A percentile compares a stretch with the other conserved stretches of the same genome.
Conservation (phyloP, 306 rosid species). For the Glycine tomentella region DNA sequence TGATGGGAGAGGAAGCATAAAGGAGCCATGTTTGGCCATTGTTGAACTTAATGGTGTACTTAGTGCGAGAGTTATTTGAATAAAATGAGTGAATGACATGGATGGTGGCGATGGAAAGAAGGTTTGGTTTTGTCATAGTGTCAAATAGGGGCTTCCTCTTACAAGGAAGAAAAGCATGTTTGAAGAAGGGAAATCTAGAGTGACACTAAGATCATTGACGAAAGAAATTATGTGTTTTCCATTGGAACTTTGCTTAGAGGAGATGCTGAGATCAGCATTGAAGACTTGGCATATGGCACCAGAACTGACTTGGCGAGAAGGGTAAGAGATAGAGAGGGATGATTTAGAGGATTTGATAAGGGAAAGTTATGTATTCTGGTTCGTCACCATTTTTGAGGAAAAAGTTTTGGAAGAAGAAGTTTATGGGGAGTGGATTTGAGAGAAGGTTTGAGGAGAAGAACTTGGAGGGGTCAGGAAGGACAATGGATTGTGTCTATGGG, state of each 20-base stretch:
- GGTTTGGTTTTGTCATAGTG: slow-evolving; percentile 55
- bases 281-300: slow-evolving; percentile 62
- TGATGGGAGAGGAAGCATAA: no score
- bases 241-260: slow-evolving; percentile 41
- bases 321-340: slow-evolving; percentile 73
- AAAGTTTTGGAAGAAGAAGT: slow-evolving; percentile 52
- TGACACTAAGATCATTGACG: slow-evolving; percentile 71
- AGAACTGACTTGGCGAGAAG: slow-evolving; percentile 55
- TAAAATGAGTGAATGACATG: slow-evolving; percentile 56
- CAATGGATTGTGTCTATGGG: slow-evolving; percentile 58
- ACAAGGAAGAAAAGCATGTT: slow-evolving; percentile 68
- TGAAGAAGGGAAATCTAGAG: slow-evolving; percentile 74
- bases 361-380: slow-evolving; percentile 75
- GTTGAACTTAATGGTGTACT: no score
- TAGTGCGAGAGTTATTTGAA: no score
- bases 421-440: no score
- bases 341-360: slow-evolving; percentile 69
- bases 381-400: slow-evolving; percentile 75
- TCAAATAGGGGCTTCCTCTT: slow-evolving; percentile 84
- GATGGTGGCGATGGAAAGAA: slow-evolving; percentile 65
- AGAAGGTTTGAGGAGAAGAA: slow-evolving; percentile 54
- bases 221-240: slow-evolving; percentile 63
- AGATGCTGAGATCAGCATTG: slow-evolving; percentile 70
- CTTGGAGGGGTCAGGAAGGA: slow-evolving; percentile 69
- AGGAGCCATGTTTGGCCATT: no score